Base-by-base conservation (phyloP, 176 grass and related monocot genomes). In the Juncus inflexus region DNA sequence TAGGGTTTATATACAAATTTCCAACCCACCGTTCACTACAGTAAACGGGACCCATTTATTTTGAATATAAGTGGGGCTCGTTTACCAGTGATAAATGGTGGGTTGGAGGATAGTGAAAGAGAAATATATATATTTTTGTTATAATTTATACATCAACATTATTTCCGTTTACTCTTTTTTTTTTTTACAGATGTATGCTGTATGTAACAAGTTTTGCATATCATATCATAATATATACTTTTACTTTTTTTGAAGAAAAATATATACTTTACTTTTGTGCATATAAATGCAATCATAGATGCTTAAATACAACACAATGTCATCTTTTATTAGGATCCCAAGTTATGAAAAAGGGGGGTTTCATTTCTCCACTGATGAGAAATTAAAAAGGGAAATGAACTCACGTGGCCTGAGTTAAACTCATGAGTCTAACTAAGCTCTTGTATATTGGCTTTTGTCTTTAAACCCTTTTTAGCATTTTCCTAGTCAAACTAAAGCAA, bases 381-480 rank as follows among this genome's bases (percentile, higher is more conserved):
- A 70, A 58, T 35, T 40, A 15, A 11, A 41, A 13, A 57, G 16
- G 19, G 53, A 45, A 71, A 71, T 71, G 54, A 42, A 52, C 68
- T 71, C 68, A 71, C 68, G 68, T 71, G 68, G 52, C 68, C 15
- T 40, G 41, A 58, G 53, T 58, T 52, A 55, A 57, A 36, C 12
- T 4, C 15, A 42, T 47, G 53, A 40, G 53, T 70, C 67, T 37
- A 16, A 70, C 67, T 37, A 16, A 70, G 15, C 65, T 68, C 42
- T 40, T 55, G 65, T 37, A 37, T 47, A 47, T 40, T 51, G 42
- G 51, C 52, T 71, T 59, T 70, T 43, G 68, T 71, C 68, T 71
- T 71, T 59, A 12, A 40, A 71, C 15, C 42, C 68, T 39, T 71
- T 71, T 45, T 59, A 59, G 39, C 52, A 70, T 58, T 70, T 70